Evolutionary conservation across 2,329 filamentous ascomycete genomes (phyloP).

Genomic region (Trichoderma oligosporum): DNA sequence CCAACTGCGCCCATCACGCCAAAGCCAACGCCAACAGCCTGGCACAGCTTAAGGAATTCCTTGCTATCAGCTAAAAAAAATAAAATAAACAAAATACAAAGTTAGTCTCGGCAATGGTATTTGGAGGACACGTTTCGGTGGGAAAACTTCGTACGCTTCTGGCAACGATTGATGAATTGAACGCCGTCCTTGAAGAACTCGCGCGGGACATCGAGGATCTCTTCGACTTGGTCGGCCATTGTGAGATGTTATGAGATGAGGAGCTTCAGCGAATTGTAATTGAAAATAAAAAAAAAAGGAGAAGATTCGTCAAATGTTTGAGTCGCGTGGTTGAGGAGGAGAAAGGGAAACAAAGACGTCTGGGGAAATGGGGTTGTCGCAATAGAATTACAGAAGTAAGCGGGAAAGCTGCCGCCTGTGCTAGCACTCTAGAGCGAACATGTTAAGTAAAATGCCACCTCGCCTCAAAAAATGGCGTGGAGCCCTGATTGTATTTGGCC

Average conservation of each 20-base stretch:
- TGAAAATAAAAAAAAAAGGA: too few relatives aligned
- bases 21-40: constrained; percentile 66
- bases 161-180: constrained; percentile 60
- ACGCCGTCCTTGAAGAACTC: constrained; percentile 61
- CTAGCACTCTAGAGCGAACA: not conserved
- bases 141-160: constrained; percentile 49
- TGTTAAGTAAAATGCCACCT: constrained; percentile 19
- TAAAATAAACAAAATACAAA: not conserved
- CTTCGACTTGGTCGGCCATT: constrained; percentile 66
- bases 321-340: not conserved
- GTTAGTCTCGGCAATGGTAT: not conserved
- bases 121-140: not conserved
- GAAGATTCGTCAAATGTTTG: constrained; percentile 4
- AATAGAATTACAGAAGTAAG: not conserved
- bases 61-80: constrained; percentile 37
- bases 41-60: constrained; percentile 45
- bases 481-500: constrained; percentile 1
- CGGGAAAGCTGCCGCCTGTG: not conserved
- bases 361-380: constrained; percentile 13
- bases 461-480: constrained; percentile 18
- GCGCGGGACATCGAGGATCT: constrained; percentile 64
- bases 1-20: constrained; percentile 67
- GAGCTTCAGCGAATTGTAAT: too few relatives aligned
- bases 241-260: too few relatives aligned
- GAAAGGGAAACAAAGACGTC: not conserved